Conservation (phyloP, 2,329 filamentous ascomycete species). For the Septoria petroselini region DNA sequence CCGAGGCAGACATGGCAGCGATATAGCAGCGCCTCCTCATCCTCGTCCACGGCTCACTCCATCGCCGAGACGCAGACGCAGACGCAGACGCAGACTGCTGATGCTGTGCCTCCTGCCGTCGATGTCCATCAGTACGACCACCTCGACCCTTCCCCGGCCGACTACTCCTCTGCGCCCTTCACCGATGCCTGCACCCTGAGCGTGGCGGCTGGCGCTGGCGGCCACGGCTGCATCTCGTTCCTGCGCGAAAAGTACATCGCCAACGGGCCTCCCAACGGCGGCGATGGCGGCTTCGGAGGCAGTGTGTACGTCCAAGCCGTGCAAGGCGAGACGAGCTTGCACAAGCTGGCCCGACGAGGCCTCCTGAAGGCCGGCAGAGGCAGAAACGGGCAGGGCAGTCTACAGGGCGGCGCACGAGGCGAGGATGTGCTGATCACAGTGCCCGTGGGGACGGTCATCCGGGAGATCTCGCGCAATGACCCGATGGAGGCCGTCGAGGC, state of each 20-base stretch:
- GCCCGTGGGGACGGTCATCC: constrained; percentile 85
- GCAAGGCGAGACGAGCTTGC: constrained; percentile 83
- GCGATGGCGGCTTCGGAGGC: constrained; percentile 87
- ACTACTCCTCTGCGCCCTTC: constrained; percentile 80
- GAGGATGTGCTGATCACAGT: constrained; percentile 86
- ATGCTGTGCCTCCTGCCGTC: constrained; percentile 2
- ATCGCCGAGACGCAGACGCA: constrained; percentile 10
- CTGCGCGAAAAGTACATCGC: constrained; percentile 84
- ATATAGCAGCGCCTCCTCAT: constrained; percentile 20
- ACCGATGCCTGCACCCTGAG: constrained; percentile 79
- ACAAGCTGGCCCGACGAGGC: constrained; percentile 79
- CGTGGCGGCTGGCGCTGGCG: constrained; percentile 74
- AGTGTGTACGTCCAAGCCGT: constrained; percentile 93
- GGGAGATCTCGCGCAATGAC: constrained; percentile 76
- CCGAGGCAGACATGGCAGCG: constrained; percentile 12
- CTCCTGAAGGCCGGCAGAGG: constrained; percentile 71
- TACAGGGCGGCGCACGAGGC: constrained; percentile 71
- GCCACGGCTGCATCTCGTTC: constrained; percentile 92
- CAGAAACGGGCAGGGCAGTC: constrained; percentile 73
- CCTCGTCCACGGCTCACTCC: constrained; percentile 3
- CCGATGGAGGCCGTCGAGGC: constrained; percentile 66
- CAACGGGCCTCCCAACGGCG: constrained; percentile 88
- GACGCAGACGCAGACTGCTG: too few species aligned
- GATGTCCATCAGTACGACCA: constrained; percentile 12
- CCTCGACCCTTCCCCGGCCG: constrained; percentile 64